phyloP scores from a whole-genome alignment of 2,329 filamentous ascomycete species.

The Verticillium alfalfae region DNA sequence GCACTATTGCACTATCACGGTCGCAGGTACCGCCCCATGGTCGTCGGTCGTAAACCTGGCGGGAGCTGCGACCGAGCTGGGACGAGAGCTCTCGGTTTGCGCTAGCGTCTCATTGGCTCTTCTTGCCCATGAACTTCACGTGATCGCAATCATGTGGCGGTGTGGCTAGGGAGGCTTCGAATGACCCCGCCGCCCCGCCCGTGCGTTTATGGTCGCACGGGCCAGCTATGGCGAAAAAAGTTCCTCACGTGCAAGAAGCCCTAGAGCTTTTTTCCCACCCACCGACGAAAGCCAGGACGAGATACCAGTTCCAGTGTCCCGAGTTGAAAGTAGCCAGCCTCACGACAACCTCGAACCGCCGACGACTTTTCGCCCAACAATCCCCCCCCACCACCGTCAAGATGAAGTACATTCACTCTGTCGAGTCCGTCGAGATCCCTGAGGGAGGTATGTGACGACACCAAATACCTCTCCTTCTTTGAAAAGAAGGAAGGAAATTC shows the following conservation, averaged over 20 bases:
- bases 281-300: slow-evolving; percentile 15
- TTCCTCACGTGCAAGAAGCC: slow-evolving; percentile 33
- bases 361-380: slow-evolving; percentile 21
- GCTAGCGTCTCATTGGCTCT: background rate
- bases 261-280: slow-evolving; percentile 38
- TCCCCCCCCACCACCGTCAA: slow-evolving; percentile 57
- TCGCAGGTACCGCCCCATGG: background rate
- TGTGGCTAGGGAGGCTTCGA: background rate
- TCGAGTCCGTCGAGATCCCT: slow-evolving; percentile 92
- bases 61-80: background rate
- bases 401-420: slow-evolving; percentile 99
- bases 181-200: background rate
- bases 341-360: slow-evolving; percentile 11
- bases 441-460: slow-evolving; percentile 77
- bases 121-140: background rate
- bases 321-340: slow-evolving; percentile 2
- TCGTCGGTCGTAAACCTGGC: background rate
- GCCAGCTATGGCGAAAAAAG: background rate
- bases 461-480: background rate
- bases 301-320: slow-evolving; percentile 5
- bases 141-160: background rate
- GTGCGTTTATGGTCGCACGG: background rate
- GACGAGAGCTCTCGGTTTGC: background rate
- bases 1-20: background rate
- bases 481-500: background rate